Base-by-base conservation (phyloP, 257 asterid species). In the Plantago major region DNA sequence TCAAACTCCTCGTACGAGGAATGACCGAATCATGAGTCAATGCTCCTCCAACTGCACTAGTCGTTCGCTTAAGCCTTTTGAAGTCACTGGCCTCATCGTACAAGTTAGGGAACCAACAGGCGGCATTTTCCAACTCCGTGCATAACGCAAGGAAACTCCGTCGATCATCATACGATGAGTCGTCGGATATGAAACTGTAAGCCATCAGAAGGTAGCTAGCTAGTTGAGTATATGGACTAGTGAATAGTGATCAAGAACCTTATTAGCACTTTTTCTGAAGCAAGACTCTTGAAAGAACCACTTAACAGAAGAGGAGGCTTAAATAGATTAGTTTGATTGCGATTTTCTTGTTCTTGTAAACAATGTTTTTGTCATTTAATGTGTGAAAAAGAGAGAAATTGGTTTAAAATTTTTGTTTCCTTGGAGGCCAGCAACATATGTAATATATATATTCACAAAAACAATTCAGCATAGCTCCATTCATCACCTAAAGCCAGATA, bases 281-380 rank as follows among this genome's bases (percentile, higher is more conserved):
- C 63, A 66, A 78, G 63, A 72, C 77, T 71, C 81, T 76, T 84
- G 87, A 84, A 87, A 84, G 85, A 79, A 82, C 77, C 82, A 68
- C 72, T 70, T 64, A 72, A 73, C 72, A 10, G 70, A 63, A 48
- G 68, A 70, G 62, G 63, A 15, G 60, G 55, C 42, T 65, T 82
- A 62, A 78, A 82, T 78, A 72, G 72, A 2, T n/a, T 13, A 7
- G 7, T 9, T 0, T 4, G 14, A 42, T 44, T 26, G 59, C 7
- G 17, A 14, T 22, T 67, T 76, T 80, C 82, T 76, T 74, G 82
- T 80, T 71, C 49, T 43, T 12, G 16, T 8, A 15, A 57, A 60
- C 81, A 72, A 75, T 26, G 79, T 57, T 55, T 79, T 69, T 72
- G 79, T 57, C 70, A 17, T 42, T 1, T 42, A 1, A 43, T 42